A percentile compares a stretch with the other conserved stretches of the same genome.
These are phyloP conservation scores for Chaetomiaceae sp. DNA, from an alignment of 2,329 filamentous ascomycete species.

Conservation along the genomic window DNA sequence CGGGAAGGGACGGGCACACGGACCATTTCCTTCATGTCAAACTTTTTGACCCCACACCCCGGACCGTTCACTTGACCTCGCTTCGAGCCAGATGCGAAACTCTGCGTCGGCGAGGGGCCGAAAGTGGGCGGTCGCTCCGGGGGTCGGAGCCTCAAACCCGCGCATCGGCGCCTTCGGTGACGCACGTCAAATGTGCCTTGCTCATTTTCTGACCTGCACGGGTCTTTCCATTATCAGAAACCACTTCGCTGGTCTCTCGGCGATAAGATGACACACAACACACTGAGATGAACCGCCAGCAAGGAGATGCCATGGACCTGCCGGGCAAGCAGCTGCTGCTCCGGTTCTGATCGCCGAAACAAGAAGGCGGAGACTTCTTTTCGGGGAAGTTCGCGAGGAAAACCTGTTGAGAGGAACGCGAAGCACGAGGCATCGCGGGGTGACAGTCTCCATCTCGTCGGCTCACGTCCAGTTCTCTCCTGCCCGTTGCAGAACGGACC, in stretches of 20 bases:
- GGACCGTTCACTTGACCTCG: not conserved
- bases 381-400: no score
- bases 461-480: no score
- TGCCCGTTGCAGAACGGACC: not conserved
- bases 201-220: not conserved
- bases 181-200: not conserved
- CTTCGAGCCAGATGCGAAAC: not conserved
- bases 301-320: not conserved
- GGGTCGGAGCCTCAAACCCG: not conserved
- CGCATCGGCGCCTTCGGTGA: not conserved
- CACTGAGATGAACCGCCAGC: not conserved
- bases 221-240: not conserved
- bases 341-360: not conserved
- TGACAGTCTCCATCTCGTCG: no score
- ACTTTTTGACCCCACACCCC: not conserved
- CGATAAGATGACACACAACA: no score
- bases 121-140: conserved; percentile 3
- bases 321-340: not conserved
- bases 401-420: no score
- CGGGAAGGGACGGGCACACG: not conserved
- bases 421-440: no score
- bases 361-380: not conserved
- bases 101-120: not conserved
- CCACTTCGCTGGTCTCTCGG: no score
- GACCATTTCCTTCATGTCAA: not conserved